Evolutionary conservation across 495 filamentous ascomycete genomes (phyloP).

Genomic region (Platismatia glauca): DNA sequence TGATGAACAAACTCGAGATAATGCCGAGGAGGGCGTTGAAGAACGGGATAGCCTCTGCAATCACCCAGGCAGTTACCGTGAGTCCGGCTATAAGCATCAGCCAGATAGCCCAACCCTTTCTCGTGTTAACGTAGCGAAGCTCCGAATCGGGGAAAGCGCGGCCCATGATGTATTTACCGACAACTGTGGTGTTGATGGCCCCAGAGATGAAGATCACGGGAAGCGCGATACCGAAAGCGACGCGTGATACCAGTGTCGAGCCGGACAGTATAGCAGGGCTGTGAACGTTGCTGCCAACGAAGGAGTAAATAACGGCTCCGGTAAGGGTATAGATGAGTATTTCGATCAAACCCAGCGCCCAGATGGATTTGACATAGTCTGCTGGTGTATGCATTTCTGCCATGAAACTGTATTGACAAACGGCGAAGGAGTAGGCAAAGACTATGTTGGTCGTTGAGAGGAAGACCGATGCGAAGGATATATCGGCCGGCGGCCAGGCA

Average conservation of each 20-base stretch:
- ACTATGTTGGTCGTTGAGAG: conserved; percentile 60
- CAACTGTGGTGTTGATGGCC: conserved; percentile 51
- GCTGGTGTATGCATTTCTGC: conserved; percentile 62
- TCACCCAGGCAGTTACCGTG: conserved; percentile 55
- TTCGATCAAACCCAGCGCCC: conserved; percentile 47
- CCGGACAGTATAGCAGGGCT: conserved; percentile 64
- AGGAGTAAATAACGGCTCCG: conserved; percentile 59
- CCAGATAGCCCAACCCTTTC: conserved; percentile 51
- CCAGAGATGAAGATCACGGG: conserved; percentile 65
- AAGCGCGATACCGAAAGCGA: conserved; percentile 65
- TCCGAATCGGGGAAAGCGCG: conserved; percentile 46
- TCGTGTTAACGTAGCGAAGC: conserved; percentile 48
- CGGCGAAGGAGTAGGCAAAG: conserved; percentile 55
- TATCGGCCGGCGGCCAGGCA: conserved; percentile 32
- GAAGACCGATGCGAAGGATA: conserved; percentile 34
- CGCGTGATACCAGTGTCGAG: conserved; percentile 50
- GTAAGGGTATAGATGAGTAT: conserved; percentile 57
- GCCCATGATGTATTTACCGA: conserved; percentile 53
- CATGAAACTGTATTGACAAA: conserved; percentile 62
- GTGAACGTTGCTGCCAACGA: conserved; percentile 54
- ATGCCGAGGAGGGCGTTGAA: conserved; percentile 55
- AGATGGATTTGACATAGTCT: conserved; percentile 52
- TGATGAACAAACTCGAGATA: conserved; percentile 53
- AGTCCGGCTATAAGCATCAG: conserved; percentile 45
- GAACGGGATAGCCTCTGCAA: conserved; percentile 62